Base-by-base conservation (phyloP, 2,329 filamentous ascomycete genomes). In the Xylaria sp. region DNA sequence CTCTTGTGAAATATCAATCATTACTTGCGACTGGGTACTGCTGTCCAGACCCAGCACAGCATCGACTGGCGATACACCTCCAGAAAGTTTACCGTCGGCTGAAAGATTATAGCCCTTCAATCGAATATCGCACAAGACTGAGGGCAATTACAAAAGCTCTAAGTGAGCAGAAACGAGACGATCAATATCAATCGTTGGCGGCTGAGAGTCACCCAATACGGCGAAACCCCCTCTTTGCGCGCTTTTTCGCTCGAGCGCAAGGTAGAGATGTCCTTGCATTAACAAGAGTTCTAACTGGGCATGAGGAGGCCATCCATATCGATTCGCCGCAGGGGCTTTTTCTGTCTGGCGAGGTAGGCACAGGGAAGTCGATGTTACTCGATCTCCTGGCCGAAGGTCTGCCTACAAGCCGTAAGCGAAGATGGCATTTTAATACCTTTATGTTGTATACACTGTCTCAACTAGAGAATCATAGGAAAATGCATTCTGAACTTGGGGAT, bases 361-460 rank as follows among this genome's bases (percentile, higher is more conserved):
- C 91, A 0, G 92, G 92, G 15, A 96, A 96, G 77, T 92, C 89
- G 5, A 94, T 96, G 91, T 85, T 96, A n/a, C 84, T 94, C 15
- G 92, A 95, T 73, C 81, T 96, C 0, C 87, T 96, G n/a, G 91
- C 91, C 15, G 90, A 93, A 58, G 91, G 90, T 57, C 79, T 96
- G 3, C 92, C 92, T 1, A 93, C 88, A 17, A 81, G 84, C 50
- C 89, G 89, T 73, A 95, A 95, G 81, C 84, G 86, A 72, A 83
- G 92, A 66, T 94, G 90, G 89, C 92, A 95, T 75, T 96, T 94
- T 79, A 93, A 93, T 76, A 93, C 91, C 0, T 96, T 96, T 73
- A 96, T 96, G 91, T 82, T 95, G 9, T 89, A 94, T 71, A 89
- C 88, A 0, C 84, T 94, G 53, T 90, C 91, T 0, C 89, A 89